phyloP scores from a whole-genome alignment of 73 alveolate species.

The Paramecium sexaurelia region DNA sequence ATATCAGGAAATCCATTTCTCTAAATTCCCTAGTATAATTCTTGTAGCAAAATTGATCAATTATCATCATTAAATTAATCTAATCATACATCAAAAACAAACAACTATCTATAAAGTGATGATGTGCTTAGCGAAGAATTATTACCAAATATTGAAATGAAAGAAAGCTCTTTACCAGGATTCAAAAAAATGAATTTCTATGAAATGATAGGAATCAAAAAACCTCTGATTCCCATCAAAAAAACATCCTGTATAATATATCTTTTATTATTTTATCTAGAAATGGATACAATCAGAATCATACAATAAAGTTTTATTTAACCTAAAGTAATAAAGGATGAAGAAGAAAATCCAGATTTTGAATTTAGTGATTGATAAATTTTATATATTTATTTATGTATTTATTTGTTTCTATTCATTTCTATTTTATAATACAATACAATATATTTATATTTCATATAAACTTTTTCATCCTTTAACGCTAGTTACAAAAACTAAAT shows the following conservation, averaged over 20 bases:
- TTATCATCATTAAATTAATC: neutral
- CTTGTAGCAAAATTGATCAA: neutral
- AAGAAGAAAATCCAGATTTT: neutral
- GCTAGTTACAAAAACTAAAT: neutral
- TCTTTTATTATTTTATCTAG: neutral
- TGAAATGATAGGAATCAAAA: constrained; percentile 31
- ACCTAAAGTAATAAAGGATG: constrained; percentile 11
- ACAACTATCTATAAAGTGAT: neutral
- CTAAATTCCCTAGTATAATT: neutral
- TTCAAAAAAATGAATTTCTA: neutral
- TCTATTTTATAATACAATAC: no score
- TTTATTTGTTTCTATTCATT: no score
- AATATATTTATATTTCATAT: no score
- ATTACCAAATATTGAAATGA: neutral
- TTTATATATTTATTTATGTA: neutral
- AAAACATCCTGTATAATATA: neutral
- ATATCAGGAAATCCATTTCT: neutral
- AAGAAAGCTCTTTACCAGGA: neutral
- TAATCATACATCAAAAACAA: constrained; percentile 8
- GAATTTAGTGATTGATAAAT: neutral
- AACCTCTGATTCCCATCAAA: neutral
- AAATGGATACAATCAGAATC: constrained; percentile 5
- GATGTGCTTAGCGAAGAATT: constrained; percentile 19
- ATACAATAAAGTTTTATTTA: neutral
- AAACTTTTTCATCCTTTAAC: neutral